These are phyloP conservation scores for Jatropha multifida DNA, from an alignment of 441 rosid genomes.

Conservation along the genomic window DNA sequence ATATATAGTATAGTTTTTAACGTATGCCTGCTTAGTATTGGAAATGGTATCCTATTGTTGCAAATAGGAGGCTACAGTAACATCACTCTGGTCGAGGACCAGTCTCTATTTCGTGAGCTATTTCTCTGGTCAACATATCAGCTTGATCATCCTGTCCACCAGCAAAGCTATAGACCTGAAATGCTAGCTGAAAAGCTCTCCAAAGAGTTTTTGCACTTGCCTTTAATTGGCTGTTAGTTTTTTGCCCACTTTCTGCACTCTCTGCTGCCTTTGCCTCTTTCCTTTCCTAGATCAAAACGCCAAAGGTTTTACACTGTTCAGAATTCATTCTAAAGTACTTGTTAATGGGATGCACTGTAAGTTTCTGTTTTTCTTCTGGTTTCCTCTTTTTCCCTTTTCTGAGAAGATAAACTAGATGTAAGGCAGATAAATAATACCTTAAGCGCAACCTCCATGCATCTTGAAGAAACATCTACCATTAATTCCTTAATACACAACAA, in stretches of 20 bases:
- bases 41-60: neutral
- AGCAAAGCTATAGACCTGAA: slow-evolving; percentile 46
- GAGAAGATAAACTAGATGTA: neutral
- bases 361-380: neutral
- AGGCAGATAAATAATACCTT: slow-evolving; percentile 41
- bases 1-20: neutral
- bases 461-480: slow-evolving; percentile 81
- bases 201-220: slow-evolving; percentile 38
- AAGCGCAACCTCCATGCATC: slow-evolving; percentile 80
- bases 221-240: slow-evolving; percentile 22
- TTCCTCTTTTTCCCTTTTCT: neutral
- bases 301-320: neutral
- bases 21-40: neutral
- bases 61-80: neutral
- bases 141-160: slow-evolving; percentile 58
- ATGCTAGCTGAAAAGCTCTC: slow-evolving; percentile 57
- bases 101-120: slow-evolving; percentile 43
- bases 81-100: slow-evolving; percentile 26
- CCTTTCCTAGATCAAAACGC: slow-evolving; percentile 30
- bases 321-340: neutral
- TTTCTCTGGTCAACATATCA: slow-evolving; percentile 40
- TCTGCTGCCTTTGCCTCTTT: slow-evolving; percentile 35
- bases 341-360: neutral
- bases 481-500: slow-evolving; percentile 71
- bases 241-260: slow-evolving; percentile 22